Percentiles rank a stretch among this genome's conserved stretches.
Evolutionary conservation across 2,329 filamentous ascomycete species (phyloP).

Genomic region (Stagonosporopsis vannaccii): DNA sequence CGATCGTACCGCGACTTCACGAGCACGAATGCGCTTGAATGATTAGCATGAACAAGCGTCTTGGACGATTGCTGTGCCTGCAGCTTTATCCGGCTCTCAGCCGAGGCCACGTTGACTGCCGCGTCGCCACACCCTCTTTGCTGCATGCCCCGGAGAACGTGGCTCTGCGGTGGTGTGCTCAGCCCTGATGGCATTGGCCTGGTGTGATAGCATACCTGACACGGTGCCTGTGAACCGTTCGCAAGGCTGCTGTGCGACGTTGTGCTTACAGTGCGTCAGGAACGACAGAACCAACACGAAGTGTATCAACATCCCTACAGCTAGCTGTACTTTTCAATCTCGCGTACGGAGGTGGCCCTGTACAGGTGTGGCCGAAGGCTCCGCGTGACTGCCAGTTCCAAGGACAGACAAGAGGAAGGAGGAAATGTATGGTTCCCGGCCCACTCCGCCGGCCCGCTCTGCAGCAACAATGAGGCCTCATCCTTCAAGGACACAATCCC

Average conservation of each 20-base stretch:
- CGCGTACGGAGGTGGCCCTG: constrained; percentile 7
- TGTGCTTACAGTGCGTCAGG: constrained; percentile 6
- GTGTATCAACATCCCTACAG: constrained; percentile 18
- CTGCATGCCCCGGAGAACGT: constrained; percentile 8
- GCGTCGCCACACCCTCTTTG: constrained; percentile 12
- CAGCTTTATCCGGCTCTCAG: constrained; percentile 15
- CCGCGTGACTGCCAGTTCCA: constrained; percentile 19
- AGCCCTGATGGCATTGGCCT: constrained; percentile 17
- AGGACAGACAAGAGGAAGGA: neutral
- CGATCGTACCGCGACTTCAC: constrained; percentile 2
- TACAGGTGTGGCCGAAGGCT: neutral
- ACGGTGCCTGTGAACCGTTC: constrained; percentile 9
- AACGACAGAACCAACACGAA: constrained; percentile 15
- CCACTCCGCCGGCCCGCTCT: constrained; percentile 19
- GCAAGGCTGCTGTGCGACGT: constrained; percentile 21
- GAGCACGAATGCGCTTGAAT: neutral
- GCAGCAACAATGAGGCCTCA: constrained; percentile 18
- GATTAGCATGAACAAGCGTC: constrained; percentile 5
- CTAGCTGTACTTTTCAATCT: constrained; percentile 12
- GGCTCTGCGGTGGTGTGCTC: constrained; percentile 16
- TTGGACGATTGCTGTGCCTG: constrained; percentile 11
- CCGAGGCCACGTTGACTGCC: constrained; percentile 16
- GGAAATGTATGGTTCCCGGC: constrained; percentile 6
- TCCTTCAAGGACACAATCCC: neutral
- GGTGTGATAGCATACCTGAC: constrained; percentile 12